Evolutionary conservation across 2,329 filamentous ascomycete genomes (phyloP), one percentile per base, ranked within the genome.

Genomic region (Xenoacremonium recifei): DNA sequence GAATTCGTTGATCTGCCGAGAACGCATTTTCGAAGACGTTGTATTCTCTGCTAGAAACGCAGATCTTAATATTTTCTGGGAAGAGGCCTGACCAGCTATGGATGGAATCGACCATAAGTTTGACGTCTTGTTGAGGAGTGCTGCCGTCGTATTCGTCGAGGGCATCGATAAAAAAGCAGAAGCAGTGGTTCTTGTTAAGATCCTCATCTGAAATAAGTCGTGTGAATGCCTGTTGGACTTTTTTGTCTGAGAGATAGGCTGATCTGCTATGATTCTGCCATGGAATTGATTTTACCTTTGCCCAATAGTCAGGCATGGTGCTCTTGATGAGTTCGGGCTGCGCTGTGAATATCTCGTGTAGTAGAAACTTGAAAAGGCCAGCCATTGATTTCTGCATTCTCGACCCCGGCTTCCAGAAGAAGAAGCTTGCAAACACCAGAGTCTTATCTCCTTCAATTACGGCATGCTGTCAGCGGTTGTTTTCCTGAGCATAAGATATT

Each of bases 361-460:
- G 47, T 58, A 51, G 41, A 0, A 59, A 53, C 7, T 59, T 53
- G 0, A 67, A 40, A 0, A 72, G 51, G 0, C 69, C 68, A 10
- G 58, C 43, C 3, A 58, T 45, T 0, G 64, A 65, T 38, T 56
- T 65, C 37, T 72, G 65, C 16, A 63, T 23, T 0, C 29, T 5
- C 1, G 44, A 49, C 0, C 68, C 66, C 0, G 54, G 31, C 15
- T 47, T 56, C 63, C 64, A 68, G 39, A 69, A 69, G 50, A 61
- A 71, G 38, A 62, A 65, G 4, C 33, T 53, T 1, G 56, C 58
- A 6, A 57, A 48, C 2, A 61, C 36, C 7, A 64, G 27, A 6
- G 35, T 35, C 3, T 38, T 37, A 13, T 27, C 13, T 9, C 23
- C 23, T n/a, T 27, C 9, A 27, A 27, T 13, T 13, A 27, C 23